Evolutionary conservation across 1,284 basidiomycete genomes (phyloP).

Genomic region (Blastosporella zonata): DNA sequence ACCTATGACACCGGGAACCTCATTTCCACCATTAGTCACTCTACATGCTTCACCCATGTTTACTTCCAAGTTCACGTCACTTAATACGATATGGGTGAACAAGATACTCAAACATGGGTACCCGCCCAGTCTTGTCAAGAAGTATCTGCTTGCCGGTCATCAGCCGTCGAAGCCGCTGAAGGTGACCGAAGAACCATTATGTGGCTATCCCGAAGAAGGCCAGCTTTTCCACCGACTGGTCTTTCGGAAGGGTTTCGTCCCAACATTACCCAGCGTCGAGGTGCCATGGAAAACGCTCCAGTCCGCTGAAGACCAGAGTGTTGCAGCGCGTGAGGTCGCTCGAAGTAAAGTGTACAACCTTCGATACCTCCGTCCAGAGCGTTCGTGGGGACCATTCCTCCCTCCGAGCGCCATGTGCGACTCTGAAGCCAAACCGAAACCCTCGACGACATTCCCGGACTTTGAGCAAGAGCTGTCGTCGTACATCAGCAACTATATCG

Average conservation of each 20-base stretch:
- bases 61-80: conserved; percentile 15
- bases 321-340: conserved; percentile 38
- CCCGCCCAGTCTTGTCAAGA: conserved; percentile 16
- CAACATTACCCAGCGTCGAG: conserved; percentile 14
- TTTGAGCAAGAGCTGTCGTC: conserved; percentile 13
- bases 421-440: conserved; percentile 1
- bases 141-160: conserved; percentile 11
- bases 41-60: conserved; percentile 5
- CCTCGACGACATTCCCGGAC: conserved; percentile 7
- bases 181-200: conserved; percentile 21
- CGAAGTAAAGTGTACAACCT: conserved; percentile 46
- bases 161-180: conserved; percentile 11
- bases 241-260: conserved; percentile 35
- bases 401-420: conserved; percentile 17
- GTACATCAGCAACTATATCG: conserved; percentile 10
- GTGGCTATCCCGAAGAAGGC: conserved; percentile 24
- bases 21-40: conserved; percentile 16
- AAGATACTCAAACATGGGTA: conserved; percentile 17
- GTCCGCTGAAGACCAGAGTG: conserved; percentile 6
- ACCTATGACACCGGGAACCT: background rate
- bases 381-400: conserved; percentile 48
- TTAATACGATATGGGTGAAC: conserved; percentile 21
- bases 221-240: conserved; percentile 36
- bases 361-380: conserved; percentile 38
- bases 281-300: conserved; percentile 1